phyloP scores from a whole-genome alignment of 768 basidiomycete species.

The Chalciporus sphaerocephalus region DNA sequence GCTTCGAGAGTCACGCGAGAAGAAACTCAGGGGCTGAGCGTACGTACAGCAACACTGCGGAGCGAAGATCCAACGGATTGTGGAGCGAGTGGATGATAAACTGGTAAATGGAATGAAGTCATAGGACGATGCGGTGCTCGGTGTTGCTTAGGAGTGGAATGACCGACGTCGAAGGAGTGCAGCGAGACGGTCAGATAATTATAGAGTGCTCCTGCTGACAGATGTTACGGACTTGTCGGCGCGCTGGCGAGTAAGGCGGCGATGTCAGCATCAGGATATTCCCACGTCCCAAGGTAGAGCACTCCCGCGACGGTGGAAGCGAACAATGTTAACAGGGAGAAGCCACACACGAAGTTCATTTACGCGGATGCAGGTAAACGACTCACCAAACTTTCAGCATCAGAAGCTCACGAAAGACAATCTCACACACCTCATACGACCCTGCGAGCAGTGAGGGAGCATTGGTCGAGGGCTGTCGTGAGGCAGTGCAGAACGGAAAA shows the following conservation, averaged over 20 bases:
- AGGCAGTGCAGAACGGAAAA: neutral
- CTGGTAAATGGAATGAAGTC: neutral
- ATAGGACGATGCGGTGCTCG: neutral
- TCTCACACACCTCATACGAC: too few species aligned
- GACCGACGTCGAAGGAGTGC: neutral
- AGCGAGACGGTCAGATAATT: neutral
- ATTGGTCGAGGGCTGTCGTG: neutral
- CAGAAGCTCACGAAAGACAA: neutral
- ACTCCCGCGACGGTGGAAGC: neutral
- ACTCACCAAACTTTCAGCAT: neutral
- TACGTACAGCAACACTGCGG: too few species aligned
- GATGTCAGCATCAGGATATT: neutral
- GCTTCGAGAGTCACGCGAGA: neutral
- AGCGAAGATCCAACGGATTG: too few species aligned
- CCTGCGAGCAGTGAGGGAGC: neutral
- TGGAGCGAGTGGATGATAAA: neutral
- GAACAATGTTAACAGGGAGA: neutral
- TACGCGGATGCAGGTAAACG: neutral
- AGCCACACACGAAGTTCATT: neutral
- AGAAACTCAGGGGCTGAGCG: too few species aligned
- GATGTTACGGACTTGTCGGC: neutral
- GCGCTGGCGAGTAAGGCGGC: neutral
- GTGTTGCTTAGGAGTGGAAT: constrained; percentile 1
- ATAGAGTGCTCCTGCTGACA: neutral
- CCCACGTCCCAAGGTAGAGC: neutral